Percentiles rank a stretch among this genome's conserved stretches.
These are phyloP conservation scores for Suillus variegatus DNA, from an alignment of 768 basidiomycete species.

Conservation along the genomic window DNA sequence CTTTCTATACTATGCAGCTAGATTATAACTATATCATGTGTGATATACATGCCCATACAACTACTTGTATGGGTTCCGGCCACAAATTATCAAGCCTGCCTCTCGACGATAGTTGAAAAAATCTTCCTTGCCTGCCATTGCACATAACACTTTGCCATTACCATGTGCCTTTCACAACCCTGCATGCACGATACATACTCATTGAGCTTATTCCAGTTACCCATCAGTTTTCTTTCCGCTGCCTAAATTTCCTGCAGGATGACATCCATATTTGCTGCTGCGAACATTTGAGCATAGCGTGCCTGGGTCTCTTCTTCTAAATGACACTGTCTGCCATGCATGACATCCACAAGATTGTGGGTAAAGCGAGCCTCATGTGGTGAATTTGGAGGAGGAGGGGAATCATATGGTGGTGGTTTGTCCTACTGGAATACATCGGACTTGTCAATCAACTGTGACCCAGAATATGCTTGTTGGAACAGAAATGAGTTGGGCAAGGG, in stretches of 20 bases:
- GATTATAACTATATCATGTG: neutral
- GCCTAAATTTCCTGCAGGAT: neutral
- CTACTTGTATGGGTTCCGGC: neutral
- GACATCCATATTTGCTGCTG: neutral
- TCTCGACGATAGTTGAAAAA: neutral
- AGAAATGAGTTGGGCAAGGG: slow-evolving; percentile 3
- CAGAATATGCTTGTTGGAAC: neutral
- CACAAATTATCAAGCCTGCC: neutral
- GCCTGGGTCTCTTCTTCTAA: neutral
- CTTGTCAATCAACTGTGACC: slow-evolving; percentile 1
- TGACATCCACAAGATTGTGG: slow-evolving; percentile 6
- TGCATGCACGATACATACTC: neutral
- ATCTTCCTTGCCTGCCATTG: slow-evolving; percentile 5
- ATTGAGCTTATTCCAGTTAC: neutral
- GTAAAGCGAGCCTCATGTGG: slow-evolving; percentile 2
- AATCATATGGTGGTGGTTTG: slow-evolving; percentile 1
- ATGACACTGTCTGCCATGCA: neutral
- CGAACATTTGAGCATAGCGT: neutral
- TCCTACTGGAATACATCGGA: neutral
- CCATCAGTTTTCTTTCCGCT: neutral
- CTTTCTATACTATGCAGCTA: slow-evolving; percentile 4
- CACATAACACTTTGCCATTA: slow-evolving; percentile 1
- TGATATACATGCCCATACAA: too few species aligned
- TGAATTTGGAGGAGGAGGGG: slow-evolving; percentile 7
- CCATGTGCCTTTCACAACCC: neutral